These are phyloP conservation scores for Paracoccidioides lutzii DNA, from an alignment of 2,329 filamentous ascomycete species.

Conservation along the genomic window DNA sequence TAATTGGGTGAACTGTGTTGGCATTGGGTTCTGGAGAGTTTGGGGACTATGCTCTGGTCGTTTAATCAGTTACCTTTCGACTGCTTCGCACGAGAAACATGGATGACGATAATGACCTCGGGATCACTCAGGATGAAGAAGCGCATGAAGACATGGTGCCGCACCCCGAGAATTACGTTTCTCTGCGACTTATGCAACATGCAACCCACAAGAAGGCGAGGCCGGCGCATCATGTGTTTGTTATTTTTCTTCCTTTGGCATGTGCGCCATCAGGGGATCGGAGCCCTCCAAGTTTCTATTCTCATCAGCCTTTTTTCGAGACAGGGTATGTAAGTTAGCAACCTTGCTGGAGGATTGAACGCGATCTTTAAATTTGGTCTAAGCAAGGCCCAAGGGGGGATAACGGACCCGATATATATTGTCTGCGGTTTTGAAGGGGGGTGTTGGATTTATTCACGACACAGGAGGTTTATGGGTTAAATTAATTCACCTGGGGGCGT, in stretches of 20 bases:
- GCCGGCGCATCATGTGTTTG: too few relatives aligned
- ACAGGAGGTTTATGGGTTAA: neutral
- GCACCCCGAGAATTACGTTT: neutral
- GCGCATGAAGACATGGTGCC: neutral
- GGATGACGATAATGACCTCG: neutral
- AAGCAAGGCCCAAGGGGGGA: neutral
- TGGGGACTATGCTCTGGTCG: too few relatives aligned
- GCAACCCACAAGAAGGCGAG: neutral
- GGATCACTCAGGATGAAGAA: neutral
- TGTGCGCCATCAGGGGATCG: too few relatives aligned
- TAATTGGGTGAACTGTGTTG: too few relatives aligned
- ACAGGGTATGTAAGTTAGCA: too few relatives aligned
- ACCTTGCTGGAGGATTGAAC: neutral
- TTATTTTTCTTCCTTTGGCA: too few relatives aligned
- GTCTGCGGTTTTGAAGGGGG: neutral
- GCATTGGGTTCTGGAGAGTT: too few relatives aligned
- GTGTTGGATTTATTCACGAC: neutral
- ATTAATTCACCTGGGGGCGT: neutral
- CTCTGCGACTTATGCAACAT: too few relatives aligned
- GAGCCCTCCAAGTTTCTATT: neutral
- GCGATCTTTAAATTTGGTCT: neutral
- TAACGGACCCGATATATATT: neutral
- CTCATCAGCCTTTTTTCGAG: neutral
- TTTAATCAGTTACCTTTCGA: neutral
- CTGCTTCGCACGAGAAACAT: neutral